Base-by-base conservation (phyloP, 75 land plant genomes). In the Isoetes taiwanensis region DNA sequence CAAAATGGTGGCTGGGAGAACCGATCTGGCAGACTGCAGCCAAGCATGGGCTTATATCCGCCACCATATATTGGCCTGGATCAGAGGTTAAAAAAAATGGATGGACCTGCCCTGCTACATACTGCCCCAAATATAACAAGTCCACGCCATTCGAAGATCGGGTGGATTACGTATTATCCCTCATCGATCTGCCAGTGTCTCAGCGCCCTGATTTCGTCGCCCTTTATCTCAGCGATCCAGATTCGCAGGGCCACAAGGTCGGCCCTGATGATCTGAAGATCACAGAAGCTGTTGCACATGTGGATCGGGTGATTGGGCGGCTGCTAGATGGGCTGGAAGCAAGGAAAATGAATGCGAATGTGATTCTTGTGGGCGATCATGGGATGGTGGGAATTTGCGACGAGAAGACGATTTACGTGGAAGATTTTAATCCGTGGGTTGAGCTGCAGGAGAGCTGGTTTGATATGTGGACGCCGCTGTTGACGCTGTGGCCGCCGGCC, bases 11-110 rank as follows among this genome's bases (percentile, higher is more conserved):
- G 91, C 58, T 83, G 0, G 97, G 97, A 39, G 95, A 87, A 59
- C 97, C 97, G 0, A 54, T 91, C 1, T 91, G 97, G 97, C 85
- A 76, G 65, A 87, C 97, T 8, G 80, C 79, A 21, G 75, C 50
- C 32, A 83, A 77, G 54, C 76, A 86, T 39, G 89, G 89, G 0
- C 28, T 83, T 19, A 59, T 53, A 32, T 82, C 97, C 26, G 82
- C 95, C n/a, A 80, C 87, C 12, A 83, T 67, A 64, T 91, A 80
- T 55, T 91, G 97, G 97, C 89, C 95, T 28, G 97, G 97, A 0
- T 72, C 81, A 12, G 93, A 91, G 66, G 97, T 91, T 1, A 52
- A 64, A 10, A 82, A 83, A 65, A 75, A 85, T 0, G 41, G 55
- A 6, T 82, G 93, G 93, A 62, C 28, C 26, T 86, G 93, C 56